These are phyloP conservation scores for Vitellaria paradoxa DNA, from an alignment of 179 eudicot species.

Conservation along the genomic window DNA sequence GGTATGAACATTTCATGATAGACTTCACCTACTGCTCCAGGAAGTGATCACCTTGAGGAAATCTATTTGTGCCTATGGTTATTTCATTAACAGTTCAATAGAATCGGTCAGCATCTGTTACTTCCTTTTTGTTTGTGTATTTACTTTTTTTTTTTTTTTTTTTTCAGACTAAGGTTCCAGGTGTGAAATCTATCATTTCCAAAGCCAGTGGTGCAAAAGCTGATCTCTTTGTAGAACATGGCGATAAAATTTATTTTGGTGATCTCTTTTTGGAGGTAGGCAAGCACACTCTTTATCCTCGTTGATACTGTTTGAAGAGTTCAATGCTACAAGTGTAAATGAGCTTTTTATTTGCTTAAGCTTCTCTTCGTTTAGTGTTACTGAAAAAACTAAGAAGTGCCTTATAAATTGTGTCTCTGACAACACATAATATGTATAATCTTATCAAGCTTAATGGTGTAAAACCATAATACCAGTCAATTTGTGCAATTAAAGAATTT, in stretches of 20 bases:
- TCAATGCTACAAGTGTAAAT: not conserved
- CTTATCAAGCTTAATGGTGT: not conserved
- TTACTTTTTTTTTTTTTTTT: slow-evolving; percentile 22
- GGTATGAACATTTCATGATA: not conserved
- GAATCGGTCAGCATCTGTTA: slow-evolving; percentile 4
- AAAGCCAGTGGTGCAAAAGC: slow-evolving; percentile 88
- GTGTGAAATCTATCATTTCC: slow-evolving; percentile 79
- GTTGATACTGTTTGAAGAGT: not conserved
- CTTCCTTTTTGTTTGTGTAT: not conserved
- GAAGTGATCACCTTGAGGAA: no score
- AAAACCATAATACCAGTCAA: not conserved
- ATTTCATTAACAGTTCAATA: slow-evolving; percentile 1
- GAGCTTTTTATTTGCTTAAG: not conserved
- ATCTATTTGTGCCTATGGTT: not conserved
- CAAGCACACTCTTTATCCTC: slow-evolving; percentile 5
- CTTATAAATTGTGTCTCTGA: not conserved
- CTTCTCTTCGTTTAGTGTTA: not conserved
- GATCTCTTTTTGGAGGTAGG: slow-evolving; percentile 79
- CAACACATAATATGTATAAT: not conserved
- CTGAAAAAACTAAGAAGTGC: not conserved
- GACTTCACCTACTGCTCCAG: not conserved
- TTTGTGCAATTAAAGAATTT: not conserved
- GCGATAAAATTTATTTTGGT: slow-evolving; percentile 70
- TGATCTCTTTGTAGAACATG: slow-evolving; percentile 68
- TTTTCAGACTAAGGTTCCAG: slow-evolving; percentile 69